Base-by-base conservation (phyloP, 805 yeast species). In the Suhomyces vadensis region DNA sequence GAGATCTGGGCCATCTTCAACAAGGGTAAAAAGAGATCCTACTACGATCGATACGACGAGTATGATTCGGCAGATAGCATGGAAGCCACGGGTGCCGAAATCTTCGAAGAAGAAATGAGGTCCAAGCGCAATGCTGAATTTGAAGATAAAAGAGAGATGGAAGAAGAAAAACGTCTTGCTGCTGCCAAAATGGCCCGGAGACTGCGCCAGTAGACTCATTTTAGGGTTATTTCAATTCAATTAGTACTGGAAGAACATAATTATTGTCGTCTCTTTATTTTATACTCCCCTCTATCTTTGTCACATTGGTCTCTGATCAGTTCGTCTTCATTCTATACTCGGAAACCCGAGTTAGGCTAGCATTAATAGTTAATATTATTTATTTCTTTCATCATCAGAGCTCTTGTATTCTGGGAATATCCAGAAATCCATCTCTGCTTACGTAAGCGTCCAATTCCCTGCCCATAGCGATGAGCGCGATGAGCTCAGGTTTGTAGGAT, bases 41-140 rank as follows among this genome's bases (percentile, higher is more conserved):
- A 72, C 35, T 74, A 71, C 48, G 60, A 69, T 21, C 64, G 65
- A 27, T 69, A 73, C 41, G 73, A 74, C 42, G 81, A 77, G 43
- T 78, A 74, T 43, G 75, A 77, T 47, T 63, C 67, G 6, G 25
- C 25, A 6, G 82, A 76, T 46, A 89, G 87, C 56, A 92, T 94
- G 97, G 98, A 92, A 60, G 97, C 97, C 2, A 85, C 94, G 1
- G 97, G 97, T 21, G 83, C 83, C 21, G 97, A 92, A 50, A 81
- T 94, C 19, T 67, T 89, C 33, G 87, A 80, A 44, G 99, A 92
- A 57, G 99, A 92, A 64, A 78, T 71, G 48, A 57, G 77, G 25
- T 84, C 96, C 9, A 71, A 81, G 27, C 74, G 75, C 39, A 76
- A 74, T 43, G 99, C 95, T 0, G 75, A 78, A 52, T 50, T 74